phyloP scores from a whole-genome alignment of 2,329 filamentous ascomycete genomes.

The Neofusicoccum laricinum region DNA sequence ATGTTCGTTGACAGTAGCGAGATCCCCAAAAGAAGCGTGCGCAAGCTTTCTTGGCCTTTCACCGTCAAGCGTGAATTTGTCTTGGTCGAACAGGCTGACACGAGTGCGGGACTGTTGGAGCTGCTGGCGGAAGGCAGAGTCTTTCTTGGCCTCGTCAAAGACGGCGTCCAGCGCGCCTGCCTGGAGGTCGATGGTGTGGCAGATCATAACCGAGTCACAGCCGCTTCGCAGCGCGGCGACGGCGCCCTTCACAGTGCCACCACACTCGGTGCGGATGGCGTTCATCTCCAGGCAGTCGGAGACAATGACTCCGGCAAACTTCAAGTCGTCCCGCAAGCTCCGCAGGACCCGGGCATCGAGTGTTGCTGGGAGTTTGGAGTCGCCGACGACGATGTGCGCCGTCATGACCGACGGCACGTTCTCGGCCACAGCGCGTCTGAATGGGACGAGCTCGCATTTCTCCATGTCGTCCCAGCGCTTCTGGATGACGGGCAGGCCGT shows the following conservation, averaged over 20 bases:
- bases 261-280: constrained; percentile 14
- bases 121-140: neutral
- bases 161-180: neutral
- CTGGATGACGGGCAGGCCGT: constrained; percentile 9
- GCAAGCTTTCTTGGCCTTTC: neutral
- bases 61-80: neutral
- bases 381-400: constrained; percentile 3
- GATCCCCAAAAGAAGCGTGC: neutral
- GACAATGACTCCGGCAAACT: constrained; percentile 5
- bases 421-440: neutral
- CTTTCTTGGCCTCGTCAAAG: neutral
- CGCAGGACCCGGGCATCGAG: neutral
- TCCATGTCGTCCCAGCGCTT: constrained; percentile 9
- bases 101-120: neutral
- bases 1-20: neutral
- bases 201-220: constrained; percentile 16
- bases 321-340: neutral
- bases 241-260: constrained; percentile 6
- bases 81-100: neutral
- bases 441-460: constrained; percentile 9
- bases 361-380: neutral
- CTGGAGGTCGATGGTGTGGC: constrained; percentile 11
- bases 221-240: constrained; percentile 1
- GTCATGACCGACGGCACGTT: constrained; percentile 8
- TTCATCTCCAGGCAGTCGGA: constrained; percentile 16